Evolutionary conservation across 2,329 filamentous ascomycete genomes (phyloP).

Genomic region (Ophiocordyceps australis): DNA sequence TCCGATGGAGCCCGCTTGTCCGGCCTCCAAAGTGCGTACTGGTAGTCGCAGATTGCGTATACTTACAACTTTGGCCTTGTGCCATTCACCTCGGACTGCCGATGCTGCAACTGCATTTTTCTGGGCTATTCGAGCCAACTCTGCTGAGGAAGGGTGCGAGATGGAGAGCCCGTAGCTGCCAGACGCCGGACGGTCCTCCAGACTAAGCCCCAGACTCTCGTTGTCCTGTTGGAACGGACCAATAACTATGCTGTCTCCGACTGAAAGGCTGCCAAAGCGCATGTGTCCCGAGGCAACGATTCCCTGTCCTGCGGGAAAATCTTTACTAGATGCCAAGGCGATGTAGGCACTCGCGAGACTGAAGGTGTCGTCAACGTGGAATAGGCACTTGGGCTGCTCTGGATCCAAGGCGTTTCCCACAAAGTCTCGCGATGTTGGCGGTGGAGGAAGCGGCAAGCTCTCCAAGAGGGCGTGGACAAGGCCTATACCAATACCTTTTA

Average conservation of each 20-base stretch:
- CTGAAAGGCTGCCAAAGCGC: slow-evolving; percentile 56
- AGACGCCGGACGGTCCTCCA: slow-evolving; percentile 24
- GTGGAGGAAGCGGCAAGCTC: slow-evolving; percentile 49
- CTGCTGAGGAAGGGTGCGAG: slow-evolving; percentile 33
- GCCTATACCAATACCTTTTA: slow-evolving; percentile 68
- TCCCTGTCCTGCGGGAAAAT: slow-evolving; percentile 23
- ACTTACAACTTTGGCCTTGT: slow-evolving; percentile 62
- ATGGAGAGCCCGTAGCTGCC: slow-evolving; percentile 29
- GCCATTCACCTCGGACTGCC: slow-evolving; percentile 51
- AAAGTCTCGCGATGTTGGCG: slow-evolving; percentile 33
- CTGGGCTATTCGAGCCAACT: slow-evolving; percentile 31
- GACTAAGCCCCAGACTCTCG: slow-evolving; percentile 11
- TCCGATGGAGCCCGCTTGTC: slow-evolving; percentile 82
- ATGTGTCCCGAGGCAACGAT: slow-evolving; percentile 75
- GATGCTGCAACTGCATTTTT: slow-evolving; percentile 33
- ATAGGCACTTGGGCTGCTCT: slow-evolving; percentile 46
- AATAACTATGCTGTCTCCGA: slow-evolving; percentile 62
- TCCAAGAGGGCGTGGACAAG: slow-evolving; percentile 68
- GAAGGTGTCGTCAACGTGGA: slow-evolving; percentile 86
- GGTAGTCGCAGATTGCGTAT: slow-evolving; percentile 77
- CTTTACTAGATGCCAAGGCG: slow-evolving; percentile 5
- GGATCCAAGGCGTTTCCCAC: slow-evolving; percentile 37
- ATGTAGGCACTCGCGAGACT: slow-evolving; percentile 46
- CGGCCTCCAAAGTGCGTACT: slow-evolving; percentile 54
- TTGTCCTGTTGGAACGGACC: slow-evolving; percentile 57